A percentile compares a stretch with the other conserved stretches of the same genome.
Conservation (phyloP, 2,329 filamentous ascomycete species). For the Neobulgaria alba region DNA sequence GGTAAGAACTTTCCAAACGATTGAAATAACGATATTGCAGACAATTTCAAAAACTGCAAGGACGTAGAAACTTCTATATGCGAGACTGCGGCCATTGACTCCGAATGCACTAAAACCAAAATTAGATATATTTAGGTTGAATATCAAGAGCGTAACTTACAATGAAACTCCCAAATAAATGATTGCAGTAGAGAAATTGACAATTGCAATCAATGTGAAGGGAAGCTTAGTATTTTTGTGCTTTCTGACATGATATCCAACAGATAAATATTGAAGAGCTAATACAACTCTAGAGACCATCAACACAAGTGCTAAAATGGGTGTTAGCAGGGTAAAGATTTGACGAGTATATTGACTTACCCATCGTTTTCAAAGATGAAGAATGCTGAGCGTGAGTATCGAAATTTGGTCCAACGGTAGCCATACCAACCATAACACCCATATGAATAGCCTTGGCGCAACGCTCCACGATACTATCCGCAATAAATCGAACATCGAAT, state of each 20-base stretch:
- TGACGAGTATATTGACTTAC: conserved; percentile 2
- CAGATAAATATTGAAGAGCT: conserved; percentile 29
- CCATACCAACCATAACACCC: conserved; percentile 40
- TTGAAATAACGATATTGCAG: conserved; percentile 18
- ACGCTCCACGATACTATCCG: conserved; percentile 46
- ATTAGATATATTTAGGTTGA: not conserved
- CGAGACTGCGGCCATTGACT: not conserved
- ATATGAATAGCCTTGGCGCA: conserved; percentile 45
- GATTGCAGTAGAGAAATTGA: conserved; percentile 16
- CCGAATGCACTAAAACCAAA: conserved; percentile 7
- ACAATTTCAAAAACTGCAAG: conserved; percentile 17
- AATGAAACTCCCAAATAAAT: conserved; percentile 18
- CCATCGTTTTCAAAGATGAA: conserved; percentile 19
- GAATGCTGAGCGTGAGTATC: conserved; percentile 14
- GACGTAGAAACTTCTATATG: conserved; percentile 6
- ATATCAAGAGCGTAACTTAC: conserved; percentile 4
- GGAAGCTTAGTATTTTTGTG: conserved; percentile 16
- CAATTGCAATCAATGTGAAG: conserved; percentile 7
- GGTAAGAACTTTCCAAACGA: conserved; percentile 31
- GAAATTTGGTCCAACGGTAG: conserved; percentile 40
- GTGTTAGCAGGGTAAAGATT: too few relatives aligned
- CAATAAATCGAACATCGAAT: conserved; percentile 49
- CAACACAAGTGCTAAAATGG: conserved; percentile 27
- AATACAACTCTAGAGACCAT: conserved; percentile 32
- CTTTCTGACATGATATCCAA: conserved; percentile 16